A percentile compares a stretch with the other conserved stretches of the same genome.
Conservation (phyloP, 768 basidiomycete genomes). For the Suillus subalutaceus region DNA sequence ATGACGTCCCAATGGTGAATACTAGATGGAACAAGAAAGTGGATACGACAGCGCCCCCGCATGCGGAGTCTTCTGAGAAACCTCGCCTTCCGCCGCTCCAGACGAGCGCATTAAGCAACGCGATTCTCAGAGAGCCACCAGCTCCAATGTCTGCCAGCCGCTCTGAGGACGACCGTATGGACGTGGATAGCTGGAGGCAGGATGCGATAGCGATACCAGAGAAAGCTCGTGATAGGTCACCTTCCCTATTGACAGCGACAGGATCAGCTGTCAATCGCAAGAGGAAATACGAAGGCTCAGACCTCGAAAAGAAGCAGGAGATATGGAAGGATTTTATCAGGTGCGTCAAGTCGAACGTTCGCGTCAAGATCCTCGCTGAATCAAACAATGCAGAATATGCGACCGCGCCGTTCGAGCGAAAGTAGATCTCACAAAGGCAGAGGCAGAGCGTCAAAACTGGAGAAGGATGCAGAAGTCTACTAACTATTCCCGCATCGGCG, state of each 20-base stretch:
- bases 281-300: conserved; percentile 26
- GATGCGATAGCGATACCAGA: not conserved
- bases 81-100: not conserved
- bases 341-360: conserved; percentile 19
- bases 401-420: conserved; percentile 34
- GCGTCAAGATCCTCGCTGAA: conserved; percentile 1
- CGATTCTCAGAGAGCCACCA: not conserved
- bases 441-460: conserved; percentile 32
- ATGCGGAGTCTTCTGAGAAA: not conserved
- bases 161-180: not conserved
- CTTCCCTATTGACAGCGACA: conserved; percentile 4
- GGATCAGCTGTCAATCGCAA: conserved; percentile 23
- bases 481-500: conserved; percentile 32
- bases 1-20: conserved; percentile 20
- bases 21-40: conserved; percentile 20
- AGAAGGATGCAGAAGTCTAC: conserved; percentile 33
- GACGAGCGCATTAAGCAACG: not conserved
- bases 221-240: not conserved
- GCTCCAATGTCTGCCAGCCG: not conserved
- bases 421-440: conserved; percentile 30
- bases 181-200: not conserved
- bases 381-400: conserved; percentile 23
- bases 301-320: conserved; percentile 25
- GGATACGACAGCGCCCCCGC: too few relatives aligned
- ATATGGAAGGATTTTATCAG: conserved; percentile 33